Evolutionary conservation across 2,329 filamentous ascomycete genomes (phyloP), one percentile per base, ranked within the genome.

Genomic region (Aspergillus persii): DNA sequence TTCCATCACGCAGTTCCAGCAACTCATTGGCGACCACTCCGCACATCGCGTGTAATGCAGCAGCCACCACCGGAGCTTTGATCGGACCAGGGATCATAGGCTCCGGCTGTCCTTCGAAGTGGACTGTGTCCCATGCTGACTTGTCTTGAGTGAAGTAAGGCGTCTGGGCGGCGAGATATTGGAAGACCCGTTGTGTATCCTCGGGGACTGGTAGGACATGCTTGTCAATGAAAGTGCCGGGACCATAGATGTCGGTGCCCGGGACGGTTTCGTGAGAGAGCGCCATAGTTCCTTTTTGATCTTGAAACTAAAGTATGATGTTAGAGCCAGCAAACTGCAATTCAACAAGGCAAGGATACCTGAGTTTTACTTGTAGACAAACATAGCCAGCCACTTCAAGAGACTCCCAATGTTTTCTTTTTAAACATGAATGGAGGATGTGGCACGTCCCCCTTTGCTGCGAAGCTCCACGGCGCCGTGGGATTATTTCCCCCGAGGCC

Each of bases 31-130:
- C 76, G n/a, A 78, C 69, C 3, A 80, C 59, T 9, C 79, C 79
- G 50, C 70, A 71, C 78, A 80, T 80, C 8, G 74, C 77, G 54
- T 80, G 77, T 3, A 80, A 64, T 15, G 74, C 78, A 5, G 78
- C 76, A 4, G 75, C 68, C 3, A 80, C 68, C 2, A 74, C 73
- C n/a, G 75, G 73, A 1, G 77, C 70, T 61, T 81, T 81, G 56
- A 80, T 74, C 2, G 78, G 78, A 0, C 78, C 75, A 2, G 77
- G 79, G 4, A 80, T 72, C 36, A 76, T 71, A 8, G 79, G 77
- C 1, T 73, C 66, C 1, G 72, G 69, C 18, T 71, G 67, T 5
- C 79, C 79, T 4, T 72, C 67, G 58, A 81, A 80, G 5, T 69
- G 59, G 33, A 80, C 77, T 56, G 68, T 67, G 27, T 66, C 54